A percentile compares a stretch with the other conserved stretches of the same genome.
These are phyloP conservation scores for Metarhizium album DNA, from an alignment of 2,329 filamentous ascomycete genomes.

Conservation along the genomic window DNA sequence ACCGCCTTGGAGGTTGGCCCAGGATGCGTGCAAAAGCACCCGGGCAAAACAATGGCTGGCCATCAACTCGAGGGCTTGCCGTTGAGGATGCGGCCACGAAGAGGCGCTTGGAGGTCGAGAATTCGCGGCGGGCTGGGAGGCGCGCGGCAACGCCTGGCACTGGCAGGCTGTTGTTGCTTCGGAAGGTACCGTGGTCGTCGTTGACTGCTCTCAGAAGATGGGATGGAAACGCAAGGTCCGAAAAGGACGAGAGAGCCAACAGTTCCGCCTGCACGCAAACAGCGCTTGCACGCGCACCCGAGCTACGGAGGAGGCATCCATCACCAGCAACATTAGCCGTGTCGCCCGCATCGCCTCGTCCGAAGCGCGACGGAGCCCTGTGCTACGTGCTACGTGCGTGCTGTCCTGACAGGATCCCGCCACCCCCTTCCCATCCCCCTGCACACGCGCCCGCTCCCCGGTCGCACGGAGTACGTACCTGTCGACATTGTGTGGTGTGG, in stretches of 20 bases:
- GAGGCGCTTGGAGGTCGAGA: no score
- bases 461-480: background rate
- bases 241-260: slow-evolving; percentile 4
- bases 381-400: no score
- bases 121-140: no score
- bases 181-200: background rate
- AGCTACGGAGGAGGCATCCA: background rate
- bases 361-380: no score
- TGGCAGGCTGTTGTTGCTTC: background rate
- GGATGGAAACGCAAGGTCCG: background rate
- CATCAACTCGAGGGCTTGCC: background rate
- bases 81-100: slow-evolving; percentile 1
- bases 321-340: background rate
- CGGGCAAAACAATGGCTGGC: background rate
- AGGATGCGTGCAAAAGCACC: background rate
- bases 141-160: background rate
- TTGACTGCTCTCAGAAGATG: background rate
- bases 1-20: background rate
- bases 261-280: no score
- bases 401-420: no score
- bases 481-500: background rate
- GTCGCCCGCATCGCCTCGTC: background rate
- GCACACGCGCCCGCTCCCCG: background rate
- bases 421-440: background rate
- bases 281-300: no score